phyloP scores from a whole-genome alignment of 108 stramenopile genomes.

The Nannochloropsis salina region DNA sequence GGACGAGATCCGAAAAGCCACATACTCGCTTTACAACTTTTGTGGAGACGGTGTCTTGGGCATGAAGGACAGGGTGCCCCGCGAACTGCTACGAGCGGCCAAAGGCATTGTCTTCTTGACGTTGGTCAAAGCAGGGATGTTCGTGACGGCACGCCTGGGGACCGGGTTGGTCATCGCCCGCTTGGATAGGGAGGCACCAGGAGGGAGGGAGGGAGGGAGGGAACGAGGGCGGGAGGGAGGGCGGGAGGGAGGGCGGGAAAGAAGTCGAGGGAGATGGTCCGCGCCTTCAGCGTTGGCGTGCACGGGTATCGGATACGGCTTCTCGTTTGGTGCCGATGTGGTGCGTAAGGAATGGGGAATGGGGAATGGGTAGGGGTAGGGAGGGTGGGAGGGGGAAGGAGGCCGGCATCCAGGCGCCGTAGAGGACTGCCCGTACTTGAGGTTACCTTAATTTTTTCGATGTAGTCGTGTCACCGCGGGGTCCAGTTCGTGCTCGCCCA shows the following conservation, averaged over 20 bases:
- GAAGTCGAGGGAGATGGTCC: constrained; percentile 2
- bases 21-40: constrained; percentile 26
- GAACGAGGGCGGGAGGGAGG: background rate
- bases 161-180: constrained; percentile 66
- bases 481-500: too few species aligned
- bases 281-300: constrained; percentile 23
- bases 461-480: too few species aligned
- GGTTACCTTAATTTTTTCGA: too few species aligned
- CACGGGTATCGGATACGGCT: constrained; percentile 22
- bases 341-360: too few species aligned
- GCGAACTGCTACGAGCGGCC: constrained; percentile 64
- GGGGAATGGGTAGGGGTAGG: too few species aligned
- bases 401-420: too few species aligned
- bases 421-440: too few species aligned
- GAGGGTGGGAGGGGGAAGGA: too few species aligned
- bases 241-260: constrained; percentile 18
- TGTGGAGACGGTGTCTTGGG: background rate
- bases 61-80: constrained; percentile 42
- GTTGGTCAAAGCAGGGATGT: constrained; percentile 67
- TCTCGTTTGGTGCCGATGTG: constrained; percentile 20
- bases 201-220: constrained; percentile 23
- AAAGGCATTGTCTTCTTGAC: constrained; percentile 68
- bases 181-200: background rate
- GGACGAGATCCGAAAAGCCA: constrained; percentile 31
- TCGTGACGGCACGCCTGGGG: constrained; percentile 64